Evolutionary conservation across 305 asterid genomes (phyloP).

Genomic region (Ajuga reptans): DNA sequence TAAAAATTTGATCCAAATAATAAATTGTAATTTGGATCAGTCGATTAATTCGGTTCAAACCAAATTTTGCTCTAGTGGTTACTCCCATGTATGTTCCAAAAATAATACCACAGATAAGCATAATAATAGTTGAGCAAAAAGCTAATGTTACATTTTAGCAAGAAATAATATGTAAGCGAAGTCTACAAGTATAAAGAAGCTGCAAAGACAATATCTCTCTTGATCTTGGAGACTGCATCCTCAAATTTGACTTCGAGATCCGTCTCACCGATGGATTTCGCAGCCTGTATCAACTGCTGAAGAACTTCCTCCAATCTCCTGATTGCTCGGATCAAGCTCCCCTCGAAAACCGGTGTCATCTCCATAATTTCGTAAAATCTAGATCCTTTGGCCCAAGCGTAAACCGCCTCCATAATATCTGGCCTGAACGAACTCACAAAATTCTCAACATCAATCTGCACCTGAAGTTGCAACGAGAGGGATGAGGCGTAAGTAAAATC

Average conservation of each 20-base stretch:
- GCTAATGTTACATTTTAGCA: background rate
- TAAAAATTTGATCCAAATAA: too few species aligned
- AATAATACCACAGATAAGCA: too few species aligned
- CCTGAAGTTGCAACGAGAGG: conserved; percentile 30
- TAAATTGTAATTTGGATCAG: too few species aligned
- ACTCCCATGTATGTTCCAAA: too few species aligned
- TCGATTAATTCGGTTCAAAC: too few species aligned
- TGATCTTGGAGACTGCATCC: conserved; percentile 82
- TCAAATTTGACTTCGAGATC: conserved; percentile 81
- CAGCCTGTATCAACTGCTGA: conserved; percentile 87
- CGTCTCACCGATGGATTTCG: conserved; percentile 78
- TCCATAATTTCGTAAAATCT: conserved; percentile 91
- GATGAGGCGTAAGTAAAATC: background rate
- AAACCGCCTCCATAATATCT: conserved; percentile 93
- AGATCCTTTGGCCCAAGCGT: conserved; percentile 87
- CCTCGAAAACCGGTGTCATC: conserved; percentile 85
- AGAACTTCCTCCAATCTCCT: conserved; percentile 95
- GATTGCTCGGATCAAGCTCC: conserved; percentile 92
- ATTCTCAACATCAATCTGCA: conserved; percentile 78
- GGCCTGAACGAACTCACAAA: conserved; percentile 85
- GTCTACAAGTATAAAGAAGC: conserved; percentile 79
- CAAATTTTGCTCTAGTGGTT: too few species aligned
- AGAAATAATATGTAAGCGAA: background rate
- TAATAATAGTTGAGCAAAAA: too few species aligned
- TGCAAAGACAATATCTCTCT: conserved; percentile 98